Evolutionary conservation across 2,329 filamentous ascomycete genomes (phyloP).

Genomic region (Phyllosticta citribraziliensis): DNA sequence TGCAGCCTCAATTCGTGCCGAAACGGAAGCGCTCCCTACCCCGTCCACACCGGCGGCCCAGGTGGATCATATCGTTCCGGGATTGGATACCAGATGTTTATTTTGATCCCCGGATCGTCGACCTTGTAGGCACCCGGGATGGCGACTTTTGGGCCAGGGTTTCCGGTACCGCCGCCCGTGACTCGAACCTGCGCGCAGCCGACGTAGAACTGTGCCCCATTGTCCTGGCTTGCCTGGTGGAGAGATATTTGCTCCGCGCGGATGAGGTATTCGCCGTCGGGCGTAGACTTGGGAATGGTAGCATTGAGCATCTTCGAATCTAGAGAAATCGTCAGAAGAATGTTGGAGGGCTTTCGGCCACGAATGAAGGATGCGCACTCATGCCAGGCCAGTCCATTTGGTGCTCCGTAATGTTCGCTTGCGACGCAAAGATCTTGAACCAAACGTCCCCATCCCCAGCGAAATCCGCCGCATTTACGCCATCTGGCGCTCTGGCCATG

Average conservation of each 20-base stretch:
- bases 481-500: constrained; percentile 16
- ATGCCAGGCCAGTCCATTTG: constrained; percentile 20
- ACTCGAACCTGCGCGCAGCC: constrained; percentile 16
- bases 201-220: constrained; percentile 12
- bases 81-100: constrained; percentile 2
- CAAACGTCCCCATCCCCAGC: constrained; percentile 26
- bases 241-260: constrained; percentile 4
- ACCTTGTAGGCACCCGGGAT: constrained; percentile 17
- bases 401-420: constrained; percentile 15
- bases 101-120: constrained; percentile 10
- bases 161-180: constrained; percentile 14
- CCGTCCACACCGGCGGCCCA: neutral
- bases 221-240: constrained; percentile 2
- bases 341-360: neutral
- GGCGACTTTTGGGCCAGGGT: constrained; percentile 14
- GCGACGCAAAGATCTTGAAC: constrained; percentile 27
- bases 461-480: constrained; percentile 20
- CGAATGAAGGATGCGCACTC: constrained; percentile 12
- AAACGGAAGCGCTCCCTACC: neutral
- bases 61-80: neutral
- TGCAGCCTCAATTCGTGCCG: neutral
- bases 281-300: neutral
- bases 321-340: neutral
- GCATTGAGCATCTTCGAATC: neutral
- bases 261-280: constrained; percentile 7